Evolutionary conservation across 176 grass and related monocot genomes (phyloP).

Genomic region (Tuctoria greenei): DNA sequence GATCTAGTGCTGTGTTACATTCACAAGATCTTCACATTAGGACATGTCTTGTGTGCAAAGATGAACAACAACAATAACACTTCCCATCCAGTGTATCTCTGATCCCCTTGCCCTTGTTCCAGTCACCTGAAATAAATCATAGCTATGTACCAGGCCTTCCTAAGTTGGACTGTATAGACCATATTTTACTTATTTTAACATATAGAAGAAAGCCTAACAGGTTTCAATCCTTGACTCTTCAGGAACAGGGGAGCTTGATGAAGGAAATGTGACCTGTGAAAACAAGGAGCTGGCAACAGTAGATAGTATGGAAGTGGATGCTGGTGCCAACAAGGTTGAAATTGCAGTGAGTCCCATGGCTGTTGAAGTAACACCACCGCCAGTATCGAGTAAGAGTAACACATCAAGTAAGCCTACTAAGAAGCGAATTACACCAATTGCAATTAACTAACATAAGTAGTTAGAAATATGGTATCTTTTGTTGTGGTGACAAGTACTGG

Average conservation of each 20-base stretch:
- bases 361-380: constrained; percentile 24
- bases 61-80: no score
- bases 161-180: background rate
- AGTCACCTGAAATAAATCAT: no score
- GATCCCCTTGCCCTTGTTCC: no score
- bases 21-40: background rate
- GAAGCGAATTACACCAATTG: constrained; percentile 71
- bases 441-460: constrained; percentile 53
- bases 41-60: no score
- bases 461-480: constrained; percentile 34
- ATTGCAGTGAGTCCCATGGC: constrained; percentile 26
- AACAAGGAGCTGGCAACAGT: constrained; percentile 16
- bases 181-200: background rate
- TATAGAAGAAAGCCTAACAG: background rate
- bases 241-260: constrained; percentile 49
- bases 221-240: constrained; percentile 9
- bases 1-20: background rate
- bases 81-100: no score
- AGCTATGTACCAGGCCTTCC: no score
- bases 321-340: constrained; percentile 31
- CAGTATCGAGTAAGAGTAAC: constrained; percentile 33
- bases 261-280: constrained; percentile 37
- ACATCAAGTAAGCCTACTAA: constrained; percentile 65
- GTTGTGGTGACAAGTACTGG: constrained; percentile 30
- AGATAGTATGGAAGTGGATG: constrained; percentile 59